Evolutionary conservation across 106 monocot species (phyloP), one percentile per base, ranked within the genome.

Genomic region (Narthecium ossifragum): DNA sequence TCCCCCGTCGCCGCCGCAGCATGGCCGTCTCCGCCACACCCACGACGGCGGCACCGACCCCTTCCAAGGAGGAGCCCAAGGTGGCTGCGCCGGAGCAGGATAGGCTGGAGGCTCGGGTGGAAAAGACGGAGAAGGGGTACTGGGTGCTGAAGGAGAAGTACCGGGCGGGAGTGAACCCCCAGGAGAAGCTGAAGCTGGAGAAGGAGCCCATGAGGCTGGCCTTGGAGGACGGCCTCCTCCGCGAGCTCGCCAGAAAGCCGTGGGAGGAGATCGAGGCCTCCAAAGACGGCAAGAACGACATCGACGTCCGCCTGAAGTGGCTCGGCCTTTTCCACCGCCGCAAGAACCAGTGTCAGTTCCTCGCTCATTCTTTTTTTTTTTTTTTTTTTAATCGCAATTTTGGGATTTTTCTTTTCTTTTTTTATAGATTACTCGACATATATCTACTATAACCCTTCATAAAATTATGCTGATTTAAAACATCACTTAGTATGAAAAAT

Each of bases 251-350:
- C 8, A n/a, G 51, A 20, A 70, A 28, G 34, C 60, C 85, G 0
- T 23, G 86, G 52, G 78, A 83, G 53, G 93, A 83, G 64, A 74
- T 90, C 39, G 93, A 89, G 2, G 56, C 32, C 9, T 15, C 62
- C 15, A 94, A 94, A 83, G 23, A 50, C 20, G 37, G 30, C 51
- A 94, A 94, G 80, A 83, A 86, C 46, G 93, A 94, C 50, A 59
- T 94, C 57, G 93, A 94, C 52, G 78, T 80, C 14, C 73, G 93
- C 13, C 93, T 94, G 77, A 94, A 94, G 80, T 94, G 93, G 93
- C 88, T 94, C 58, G 93, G 93, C 41, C 74, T 94, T 54, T 94
- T 94, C 77, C 93, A 94, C 69, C 77, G 93, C 55, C 89, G 89
- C 75, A 94, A 94, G 65, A 89, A 89, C 23, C 93, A 94, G 9